These are phyloP conservation scores for Populus ilicifolia DNA, from an alignment of 345 rosid species.

Conservation along the genomic window DNA sequence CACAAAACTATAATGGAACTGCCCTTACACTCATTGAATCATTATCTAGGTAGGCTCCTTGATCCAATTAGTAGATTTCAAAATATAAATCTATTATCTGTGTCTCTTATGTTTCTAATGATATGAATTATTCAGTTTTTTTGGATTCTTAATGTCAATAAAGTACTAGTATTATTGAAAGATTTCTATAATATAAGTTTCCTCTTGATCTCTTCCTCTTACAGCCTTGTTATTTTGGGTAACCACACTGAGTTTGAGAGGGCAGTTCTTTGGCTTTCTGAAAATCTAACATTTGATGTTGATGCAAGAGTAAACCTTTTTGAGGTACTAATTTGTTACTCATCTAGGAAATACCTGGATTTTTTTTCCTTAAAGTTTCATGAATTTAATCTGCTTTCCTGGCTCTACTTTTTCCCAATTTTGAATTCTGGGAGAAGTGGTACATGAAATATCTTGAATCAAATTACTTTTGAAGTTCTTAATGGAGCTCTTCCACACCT, in stretches of 20 bases:
- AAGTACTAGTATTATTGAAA: background rate
- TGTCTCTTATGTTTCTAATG: background rate
- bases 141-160: background rate
- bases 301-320: slow-evolving; percentile 91
- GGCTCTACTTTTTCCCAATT: background rate
- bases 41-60: slow-evolving; percentile 59
- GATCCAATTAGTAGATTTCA: background rate
- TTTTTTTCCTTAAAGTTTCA: background rate
- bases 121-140: background rate
- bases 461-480: slow-evolving; percentile 18
- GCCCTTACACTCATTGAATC: slow-evolving; percentile 92
- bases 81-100: background rate
- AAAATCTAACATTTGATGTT: slow-evolving; percentile 68
- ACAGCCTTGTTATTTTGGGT: slow-evolving; percentile 87
- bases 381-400: background rate
- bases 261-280: slow-evolving; percentile 82
- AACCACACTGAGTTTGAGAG: slow-evolving; percentile 81
- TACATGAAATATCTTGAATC: background rate
- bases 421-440: background rate
- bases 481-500: slow-evolving; percentile 22
- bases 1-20: slow-evolving; percentile 75
- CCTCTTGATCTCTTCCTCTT: slow-evolving; percentile 10
- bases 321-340: slow-evolving; percentile 49
- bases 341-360: background rate
- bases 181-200: slow-evolving; percentile 5